Evolutionary conservation across 2,329 filamentous ascomycete species (phyloP).

Genomic region (Penicillium sp.): DNA sequence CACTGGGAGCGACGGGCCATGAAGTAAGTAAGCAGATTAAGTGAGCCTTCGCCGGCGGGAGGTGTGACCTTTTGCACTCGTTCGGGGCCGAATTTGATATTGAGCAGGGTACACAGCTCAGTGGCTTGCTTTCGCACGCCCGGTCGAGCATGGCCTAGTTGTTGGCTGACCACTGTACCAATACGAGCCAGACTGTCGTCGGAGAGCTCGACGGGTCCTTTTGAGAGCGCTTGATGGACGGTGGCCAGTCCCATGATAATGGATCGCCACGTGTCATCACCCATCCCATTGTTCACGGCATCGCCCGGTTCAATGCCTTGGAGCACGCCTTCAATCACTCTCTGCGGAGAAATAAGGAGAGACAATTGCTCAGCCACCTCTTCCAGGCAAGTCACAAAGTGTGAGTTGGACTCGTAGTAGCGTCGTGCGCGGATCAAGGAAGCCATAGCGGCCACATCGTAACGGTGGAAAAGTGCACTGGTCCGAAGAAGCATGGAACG

Average conservation of each 20-base stretch:
- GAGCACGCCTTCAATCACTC: conserved; percentile 30
- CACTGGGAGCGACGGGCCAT: conserved; percentile 24
- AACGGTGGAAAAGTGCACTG: conserved; percentile 28
- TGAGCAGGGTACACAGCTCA: conserved; percentile 30
- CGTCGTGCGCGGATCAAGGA: conserved; percentile 34
- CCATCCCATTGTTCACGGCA: conserved; percentile 20
- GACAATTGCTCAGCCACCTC: conserved; percentile 35
- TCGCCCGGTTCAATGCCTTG: conserved; percentile 24
- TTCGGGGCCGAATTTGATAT: conserved; percentile 21
- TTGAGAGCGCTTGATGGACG: conserved; percentile 17
- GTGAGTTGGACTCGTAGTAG: conserved; percentile 34
- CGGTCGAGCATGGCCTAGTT: conserved; percentile 29
- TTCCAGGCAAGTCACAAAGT: conserved; percentile 38
- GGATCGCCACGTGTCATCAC: conserved; percentile 26
- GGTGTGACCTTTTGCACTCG: conserved; percentile 27
- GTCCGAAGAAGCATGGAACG: conserved; percentile 36
- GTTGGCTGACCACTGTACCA: conserved; percentile 29
- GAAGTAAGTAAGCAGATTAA: conserved; percentile 35
- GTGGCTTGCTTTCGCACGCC: conserved; percentile 36
- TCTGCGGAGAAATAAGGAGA: conserved; percentile 15
- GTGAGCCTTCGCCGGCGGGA: conserved; percentile 25
- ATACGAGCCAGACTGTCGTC: conserved; percentile 21
- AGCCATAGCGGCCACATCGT: conserved; percentile 31
- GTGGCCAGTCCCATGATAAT: conserved; percentile 30
- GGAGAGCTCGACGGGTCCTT: conserved; percentile 14